phyloP scores from a whole-genome alignment of 495 filamentous ascomycete species.

The Xylaria acuta region DNA sequence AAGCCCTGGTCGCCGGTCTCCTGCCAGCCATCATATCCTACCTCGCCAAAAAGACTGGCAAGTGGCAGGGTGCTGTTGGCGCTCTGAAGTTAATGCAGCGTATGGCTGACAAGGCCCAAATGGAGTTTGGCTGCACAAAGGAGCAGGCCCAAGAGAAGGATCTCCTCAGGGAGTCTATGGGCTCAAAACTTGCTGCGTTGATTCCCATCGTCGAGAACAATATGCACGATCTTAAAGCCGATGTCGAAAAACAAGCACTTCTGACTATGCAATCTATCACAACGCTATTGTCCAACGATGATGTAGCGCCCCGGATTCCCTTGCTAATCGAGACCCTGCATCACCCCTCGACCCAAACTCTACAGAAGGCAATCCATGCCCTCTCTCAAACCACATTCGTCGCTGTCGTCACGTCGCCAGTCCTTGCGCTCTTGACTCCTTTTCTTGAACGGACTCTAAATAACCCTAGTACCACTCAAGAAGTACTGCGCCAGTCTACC shows the following conservation, averaged over 20 bases:
- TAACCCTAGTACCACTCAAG: constrained; percentile 86
- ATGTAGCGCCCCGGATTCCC: constrained; percentile 91
- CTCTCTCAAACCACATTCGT: constrained; percentile 99
- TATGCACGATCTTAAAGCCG: constrained; percentile 95
- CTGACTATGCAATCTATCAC: constrained; percentile 92
- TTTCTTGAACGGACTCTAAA: constrained; percentile 93
- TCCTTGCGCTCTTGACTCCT: constrained; percentile 94
- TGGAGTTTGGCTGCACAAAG: constrained; percentile 73
- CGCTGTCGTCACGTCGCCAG: constrained; percentile 94
- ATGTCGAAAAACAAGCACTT: constrained; percentile 85
- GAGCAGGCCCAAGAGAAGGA: constrained; percentile 87
- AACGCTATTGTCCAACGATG: constrained; percentile 93
- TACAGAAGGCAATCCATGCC: constrained; percentile 95
- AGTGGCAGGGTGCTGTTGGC: constrained; percentile 95
- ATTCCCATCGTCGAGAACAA: constrained; percentile 92
- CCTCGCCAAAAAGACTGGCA: constrained; percentile 78
- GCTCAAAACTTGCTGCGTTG: constrained; percentile 83
- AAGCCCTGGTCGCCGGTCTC: constrained; percentile 80
- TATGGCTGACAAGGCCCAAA: constrained; percentile 92
- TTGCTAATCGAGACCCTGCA: constrained; percentile 95
- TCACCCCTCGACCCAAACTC: constrained; percentile 83
- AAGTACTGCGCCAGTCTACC: constrained; percentile 93
- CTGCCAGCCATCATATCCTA: constrained; percentile 76
- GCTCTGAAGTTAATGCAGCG: constrained; percentile 81
- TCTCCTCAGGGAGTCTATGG: constrained; percentile 88